These are phyloP conservation scores for Cercophora scortea DNA, from an alignment of 495 filamentous ascomycete genomes.

Conservation along the genomic window DNA sequence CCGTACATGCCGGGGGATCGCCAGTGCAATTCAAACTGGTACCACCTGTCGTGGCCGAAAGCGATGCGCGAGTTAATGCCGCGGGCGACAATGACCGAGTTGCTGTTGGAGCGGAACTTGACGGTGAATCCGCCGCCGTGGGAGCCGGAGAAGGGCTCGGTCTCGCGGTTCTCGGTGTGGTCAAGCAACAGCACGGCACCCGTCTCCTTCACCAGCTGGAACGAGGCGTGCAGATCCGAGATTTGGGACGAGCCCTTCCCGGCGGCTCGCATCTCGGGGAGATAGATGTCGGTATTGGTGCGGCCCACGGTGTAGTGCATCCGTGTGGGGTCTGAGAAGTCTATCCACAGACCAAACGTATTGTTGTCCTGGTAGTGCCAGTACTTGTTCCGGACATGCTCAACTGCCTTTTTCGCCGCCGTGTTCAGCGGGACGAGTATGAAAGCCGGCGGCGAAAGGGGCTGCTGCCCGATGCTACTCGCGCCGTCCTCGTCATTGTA, in stretches of 20 bases:
- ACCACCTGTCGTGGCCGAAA: conserved; percentile 17
- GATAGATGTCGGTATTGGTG: conserved; percentile 16
- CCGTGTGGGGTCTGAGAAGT: conserved; percentile 11
- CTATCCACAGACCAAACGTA: conserved; percentile 16
- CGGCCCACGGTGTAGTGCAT: conserved; percentile 13
- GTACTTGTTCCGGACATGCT: conserved; percentile 10
- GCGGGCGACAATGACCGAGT: conserved; percentile 20
- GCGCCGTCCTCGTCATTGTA: not conserved
- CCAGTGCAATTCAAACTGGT: conserved; percentile 25
- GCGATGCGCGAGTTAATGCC: conserved; percentile 23
- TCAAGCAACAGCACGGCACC: conserved; percentile 24
- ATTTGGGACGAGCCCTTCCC: conserved; percentile 13
- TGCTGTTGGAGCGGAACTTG: conserved; percentile 10
- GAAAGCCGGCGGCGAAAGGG: conserved; percentile 7
- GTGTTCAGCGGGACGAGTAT: conserved; percentile 15
- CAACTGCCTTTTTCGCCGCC: conserved; percentile 6
- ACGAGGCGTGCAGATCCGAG: conserved; percentile 18
- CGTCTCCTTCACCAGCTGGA: conserved; percentile 14
- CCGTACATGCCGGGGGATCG: conserved; percentile 11
- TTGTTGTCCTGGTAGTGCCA: conserved; percentile 5
- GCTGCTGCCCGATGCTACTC: not conserved
- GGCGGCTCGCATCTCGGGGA: conserved; percentile 10
- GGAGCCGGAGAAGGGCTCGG: conserved; percentile 10
- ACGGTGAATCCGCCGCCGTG: conserved; percentile 9
- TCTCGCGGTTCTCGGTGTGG: conserved; percentile 10